Conservation (phyloP, 2,329 filamentous ascomycete genomes). For the Alternaria atra region DNA sequence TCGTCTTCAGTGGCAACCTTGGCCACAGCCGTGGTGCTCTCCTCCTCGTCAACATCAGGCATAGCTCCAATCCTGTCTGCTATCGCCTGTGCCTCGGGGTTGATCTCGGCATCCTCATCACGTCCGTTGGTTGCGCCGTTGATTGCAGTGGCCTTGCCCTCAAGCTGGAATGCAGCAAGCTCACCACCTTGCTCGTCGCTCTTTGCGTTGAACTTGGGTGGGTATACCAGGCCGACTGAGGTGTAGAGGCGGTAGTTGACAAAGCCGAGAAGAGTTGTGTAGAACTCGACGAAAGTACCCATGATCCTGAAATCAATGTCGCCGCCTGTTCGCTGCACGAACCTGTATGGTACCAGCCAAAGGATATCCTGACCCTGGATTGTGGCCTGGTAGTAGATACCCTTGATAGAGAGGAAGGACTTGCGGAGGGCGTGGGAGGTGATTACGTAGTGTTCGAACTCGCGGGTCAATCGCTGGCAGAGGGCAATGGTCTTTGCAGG, state of each 20-base stretch:
- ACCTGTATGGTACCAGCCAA: constrained; percentile 97
- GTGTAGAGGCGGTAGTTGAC: constrained; percentile 97
- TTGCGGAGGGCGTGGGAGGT: constrained; percentile 89
- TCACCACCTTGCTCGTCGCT: constrained; percentile 92
- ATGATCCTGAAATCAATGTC: constrained; percentile 99
- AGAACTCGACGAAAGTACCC: constrained; percentile 99
- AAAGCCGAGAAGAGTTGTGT: constrained; percentile 94
- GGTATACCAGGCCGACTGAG: constrained; percentile 89
- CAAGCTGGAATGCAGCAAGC: constrained; percentile 87
- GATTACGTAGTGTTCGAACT: constrained; percentile 98
- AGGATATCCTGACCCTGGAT: constrained; percentile 97
- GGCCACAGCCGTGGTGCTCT: constrained; percentile 40
- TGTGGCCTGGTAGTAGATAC: constrained; percentile 98
- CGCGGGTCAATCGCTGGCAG: constrained; percentile 90
- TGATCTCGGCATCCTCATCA: constrained; percentile 36
- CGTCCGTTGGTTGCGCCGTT: constrained; percentile 39
- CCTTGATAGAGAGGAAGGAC: constrained; percentile 98
- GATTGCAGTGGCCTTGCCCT: constrained; percentile 70
- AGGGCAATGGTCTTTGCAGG: constrained; percentile 95
- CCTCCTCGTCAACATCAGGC: constrained; percentile 49
- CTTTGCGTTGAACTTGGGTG: constrained; percentile 86
- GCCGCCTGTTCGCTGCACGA: constrained; percentile 91
- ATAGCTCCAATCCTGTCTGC: constrained; percentile 56
- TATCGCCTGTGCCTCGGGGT: constrained; percentile 58
- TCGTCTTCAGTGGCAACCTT: constrained; percentile 30